phyloP scores from a whole-genome alignment of 2,329 filamentous ascomycete species.

The Stachybotrys chlorohalonatus region DNA sequence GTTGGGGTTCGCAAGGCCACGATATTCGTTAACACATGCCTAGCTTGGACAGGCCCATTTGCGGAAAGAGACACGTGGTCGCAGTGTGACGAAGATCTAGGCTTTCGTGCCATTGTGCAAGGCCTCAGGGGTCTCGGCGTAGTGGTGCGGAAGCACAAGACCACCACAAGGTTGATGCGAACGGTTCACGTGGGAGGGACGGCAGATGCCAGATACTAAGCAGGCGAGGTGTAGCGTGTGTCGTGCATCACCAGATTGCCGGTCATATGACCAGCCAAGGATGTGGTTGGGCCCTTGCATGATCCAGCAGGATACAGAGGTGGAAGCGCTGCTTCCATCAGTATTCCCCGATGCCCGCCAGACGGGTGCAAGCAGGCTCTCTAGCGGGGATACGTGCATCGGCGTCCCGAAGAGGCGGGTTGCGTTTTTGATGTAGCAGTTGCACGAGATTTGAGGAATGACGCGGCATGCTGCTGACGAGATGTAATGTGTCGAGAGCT shows the following conservation, averaged over 20 bases:
- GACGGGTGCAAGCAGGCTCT: not conserved
- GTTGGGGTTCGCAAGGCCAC: not conserved
- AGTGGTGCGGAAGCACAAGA: not conserved
- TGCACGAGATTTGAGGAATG: not conserved
- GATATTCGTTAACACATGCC: constrained; percentile 17
- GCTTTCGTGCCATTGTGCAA: not conserved
- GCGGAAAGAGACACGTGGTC: not conserved
- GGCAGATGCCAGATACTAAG: not conserved
- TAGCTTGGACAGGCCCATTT: constrained; percentile 12
- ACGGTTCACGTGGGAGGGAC: not conserved
- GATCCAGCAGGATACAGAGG: not conserved
- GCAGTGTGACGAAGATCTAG: not conserved
- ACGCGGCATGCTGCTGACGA: not conserved
- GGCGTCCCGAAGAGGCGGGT: not conserved
- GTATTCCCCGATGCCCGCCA: not conserved
- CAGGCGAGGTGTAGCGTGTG: not conserved
- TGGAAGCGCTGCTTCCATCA: not conserved
- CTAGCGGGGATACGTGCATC: not conserved
- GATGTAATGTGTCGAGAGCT: not conserved
- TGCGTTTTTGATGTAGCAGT: not conserved
- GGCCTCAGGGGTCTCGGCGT: not conserved
- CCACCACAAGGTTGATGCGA: not conserved
- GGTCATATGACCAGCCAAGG: not conserved
- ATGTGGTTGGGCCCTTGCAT: not conserved
- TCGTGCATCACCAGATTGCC: not conserved